Evolutionary conservation across 129 eudicot species (phyloP).

Genomic region (Ambrosia artemisiifolia): DNA sequence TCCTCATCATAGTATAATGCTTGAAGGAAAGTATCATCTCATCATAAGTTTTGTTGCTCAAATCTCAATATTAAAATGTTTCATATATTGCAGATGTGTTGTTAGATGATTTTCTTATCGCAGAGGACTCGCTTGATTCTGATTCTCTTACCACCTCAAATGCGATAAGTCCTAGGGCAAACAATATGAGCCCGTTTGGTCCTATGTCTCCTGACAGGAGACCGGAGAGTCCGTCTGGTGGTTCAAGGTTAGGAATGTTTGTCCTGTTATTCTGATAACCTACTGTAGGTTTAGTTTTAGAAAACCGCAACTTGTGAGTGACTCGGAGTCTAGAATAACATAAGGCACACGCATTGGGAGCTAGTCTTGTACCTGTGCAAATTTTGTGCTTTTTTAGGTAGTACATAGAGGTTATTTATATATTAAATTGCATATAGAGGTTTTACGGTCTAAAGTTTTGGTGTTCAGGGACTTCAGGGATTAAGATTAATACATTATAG

Average conservation of each 20-base stretch:
- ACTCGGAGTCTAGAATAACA: no score
- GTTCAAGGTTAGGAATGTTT: slow-evolving; percentile 43
- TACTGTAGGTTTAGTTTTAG: neutral
- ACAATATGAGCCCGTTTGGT: slow-evolving; percentile 31
- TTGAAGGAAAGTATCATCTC: neutral
- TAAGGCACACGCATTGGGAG: no score
- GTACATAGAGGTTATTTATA: no score
- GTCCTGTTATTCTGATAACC: neutral
- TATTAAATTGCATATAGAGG: no score
- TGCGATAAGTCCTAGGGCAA: slow-evolving; percentile 39
- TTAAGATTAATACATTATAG: no score
- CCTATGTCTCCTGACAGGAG: slow-evolving; percentile 38
- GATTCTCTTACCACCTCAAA: slow-evolving; percentile 32
- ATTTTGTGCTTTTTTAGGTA: no score
- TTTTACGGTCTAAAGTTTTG: no score
- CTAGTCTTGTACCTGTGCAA: no score
- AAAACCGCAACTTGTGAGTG: no score
- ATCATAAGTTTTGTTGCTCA: neutral
- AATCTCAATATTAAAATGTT: neutral
- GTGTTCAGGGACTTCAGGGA: no score
- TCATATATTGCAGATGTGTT: slow-evolving; percentile 56
- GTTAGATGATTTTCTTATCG: slow-evolving; percentile 74
- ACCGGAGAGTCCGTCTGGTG: slow-evolving; percentile 46
- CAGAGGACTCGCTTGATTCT: slow-evolving; percentile 66
- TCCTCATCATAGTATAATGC: neutral